Evolutionary conservation across 2,329 filamentous ascomycete genomes (phyloP), one percentile per base, ranked within the genome.

Genomic region (Cladosporium velox): DNA sequence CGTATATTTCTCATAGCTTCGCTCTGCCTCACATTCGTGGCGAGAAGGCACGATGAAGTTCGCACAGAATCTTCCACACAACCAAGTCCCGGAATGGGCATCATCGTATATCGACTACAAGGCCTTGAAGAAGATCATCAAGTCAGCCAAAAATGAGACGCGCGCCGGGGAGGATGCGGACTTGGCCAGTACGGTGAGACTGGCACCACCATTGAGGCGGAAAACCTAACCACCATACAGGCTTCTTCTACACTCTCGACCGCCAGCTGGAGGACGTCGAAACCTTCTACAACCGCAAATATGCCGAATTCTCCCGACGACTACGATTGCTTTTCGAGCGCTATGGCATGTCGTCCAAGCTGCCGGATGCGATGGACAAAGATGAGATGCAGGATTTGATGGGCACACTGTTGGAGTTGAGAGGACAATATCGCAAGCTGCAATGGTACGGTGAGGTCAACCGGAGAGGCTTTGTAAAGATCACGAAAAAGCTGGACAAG

Each of bases 401-500:
- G 82, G 92, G 91, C 41, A 93, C 93, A 41, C 83, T 99, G 60
- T 86, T 98, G 35, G 95, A 99, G 79, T 84, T 98, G 67, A 88
- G 95, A 66, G 90, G 89, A 62, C 91, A 96, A 76, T 81, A 98
- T 71, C 87, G 95, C 67, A 98, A 98, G 74, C 83, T 99, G 62
- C 91, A 96, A 78, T 98, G 93, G 93, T 99, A 98, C 77, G 94
- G 93, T 59, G 94, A 98, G 80, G 94, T 98, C 74, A 99, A 99
- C 78, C 88, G 93, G 62, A 86, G 92, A 70, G 95, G 95, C 1
- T 99, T 99, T 75, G 88, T 96, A 77, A 99, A 99, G 82, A 99
- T 99, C 78, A 97, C 95, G 61, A 99, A 99, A 83, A 99, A 99
- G 80, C 83, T 97, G 55, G 95, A 99, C 80, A 99, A 99, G 82